Evolutionary conservation across 2,329 filamentous ascomycete species (phyloP), one percentile per base, ranked within the genome.

Genomic region (Bipolaris victoriae): DNA sequence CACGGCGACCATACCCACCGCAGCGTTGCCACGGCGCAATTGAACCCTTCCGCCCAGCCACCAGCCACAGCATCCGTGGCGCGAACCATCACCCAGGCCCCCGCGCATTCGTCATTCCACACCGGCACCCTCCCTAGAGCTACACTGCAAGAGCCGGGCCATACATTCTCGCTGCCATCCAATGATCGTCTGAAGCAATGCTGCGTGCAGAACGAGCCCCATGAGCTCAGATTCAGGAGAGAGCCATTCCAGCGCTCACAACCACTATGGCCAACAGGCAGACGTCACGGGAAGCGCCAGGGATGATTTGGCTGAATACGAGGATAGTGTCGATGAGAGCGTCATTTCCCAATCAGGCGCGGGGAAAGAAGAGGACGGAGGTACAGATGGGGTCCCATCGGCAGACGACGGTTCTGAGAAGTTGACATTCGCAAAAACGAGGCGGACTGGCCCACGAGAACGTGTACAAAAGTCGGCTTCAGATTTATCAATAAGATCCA

Each of bases 141-240:
- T 62, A 31, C 49, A 7, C 13, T 7, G 2, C 2, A 49, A 35
- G 36, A 56, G 40, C 36, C n/a, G 11, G 29, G 52, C 40, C 49
- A 47, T 60, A 48, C 43, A 37, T n/a, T 11, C 35, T 31, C 13
- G 20, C n/a, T 7, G 15, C 40, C 31, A 13, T 36, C 49, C 40
- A 29, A 69, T 68, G 68, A 63, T 55, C 59, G 62, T 63, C 58
- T 70, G 74, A 77, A 83, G 83, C 79, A 73, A 86, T 86, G 84
- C 78, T 77, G 74, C 77, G 78, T 77, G 74, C 70, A 71, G 72
- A 69, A 74, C 74, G 72, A 78, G 77, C 82, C 84, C 81, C 81
- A 90, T 90, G 88, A 90, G 86, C 86, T 87, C 84, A 81, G 85
- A 82, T 82, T 82, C 82, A 77, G 82, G 82, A 81, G 84, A 84